These are phyloP conservation scores for Phytopythium vexans DNA, from an alignment of 352 stramenopile species.

Conservation along the genomic window DNA sequence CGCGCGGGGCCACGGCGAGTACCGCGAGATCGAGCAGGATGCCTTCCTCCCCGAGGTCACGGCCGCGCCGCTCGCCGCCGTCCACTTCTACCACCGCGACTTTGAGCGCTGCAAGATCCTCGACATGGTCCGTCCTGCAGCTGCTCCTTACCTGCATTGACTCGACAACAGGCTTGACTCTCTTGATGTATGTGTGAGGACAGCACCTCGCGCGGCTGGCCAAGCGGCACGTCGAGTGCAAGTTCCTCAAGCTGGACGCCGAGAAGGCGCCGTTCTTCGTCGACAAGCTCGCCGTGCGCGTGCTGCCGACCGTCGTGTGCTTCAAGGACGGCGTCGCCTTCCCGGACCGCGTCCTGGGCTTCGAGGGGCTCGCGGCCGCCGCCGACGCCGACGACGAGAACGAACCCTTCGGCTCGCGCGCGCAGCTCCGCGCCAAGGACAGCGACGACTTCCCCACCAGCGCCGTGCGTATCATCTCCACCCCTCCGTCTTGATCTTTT, in stretches of 20 bases:
- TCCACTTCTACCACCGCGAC: constrained; percentile 97
- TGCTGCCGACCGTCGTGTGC: constrained; percentile 93
- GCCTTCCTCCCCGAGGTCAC: constrained; percentile 96
- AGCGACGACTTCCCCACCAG: constrained; percentile 61
- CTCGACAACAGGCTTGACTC: background rate
- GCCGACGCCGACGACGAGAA: constrained; percentile 55
- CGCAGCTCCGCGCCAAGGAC: constrained; percentile 29
- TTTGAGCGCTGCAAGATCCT: constrained; percentile 98
- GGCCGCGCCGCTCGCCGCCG: constrained; percentile 68
- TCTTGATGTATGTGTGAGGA: background rate
- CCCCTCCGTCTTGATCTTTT: background rate
- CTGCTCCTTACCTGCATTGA: no score
- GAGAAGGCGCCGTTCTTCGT: constrained; percentile 95
- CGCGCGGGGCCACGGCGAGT: constrained; percentile 76
- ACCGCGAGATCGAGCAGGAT: constrained; percentile 92
- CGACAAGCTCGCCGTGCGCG: constrained; percentile 89
- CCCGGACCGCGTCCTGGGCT: constrained; percentile 88
- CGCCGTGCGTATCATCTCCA: constrained; percentile 29
- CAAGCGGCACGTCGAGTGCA: constrained; percentile 84
- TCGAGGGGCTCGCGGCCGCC: constrained; percentile 90
- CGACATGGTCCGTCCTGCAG: constrained; percentile 67
- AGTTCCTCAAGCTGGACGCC: constrained; percentile 94
- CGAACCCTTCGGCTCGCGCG: constrained; percentile 32
- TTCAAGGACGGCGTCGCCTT: constrained; percentile 92
- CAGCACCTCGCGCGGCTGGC: constrained; percentile 61